phyloP scores from a whole-genome alignment of 2,329 filamentous ascomycete genomes.

The Fusarium napiforme region DNA sequence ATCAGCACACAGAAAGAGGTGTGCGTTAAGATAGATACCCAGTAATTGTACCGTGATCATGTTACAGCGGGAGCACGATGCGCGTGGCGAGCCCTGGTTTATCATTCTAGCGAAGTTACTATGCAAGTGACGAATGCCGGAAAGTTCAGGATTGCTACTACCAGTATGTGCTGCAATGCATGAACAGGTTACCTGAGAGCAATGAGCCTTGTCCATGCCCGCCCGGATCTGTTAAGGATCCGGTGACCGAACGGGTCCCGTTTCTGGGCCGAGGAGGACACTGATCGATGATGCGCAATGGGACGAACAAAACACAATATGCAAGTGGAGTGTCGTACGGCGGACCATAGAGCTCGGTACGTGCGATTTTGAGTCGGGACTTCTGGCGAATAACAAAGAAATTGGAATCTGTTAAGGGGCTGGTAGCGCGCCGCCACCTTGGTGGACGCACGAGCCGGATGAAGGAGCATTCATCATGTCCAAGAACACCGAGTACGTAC shows the following conservation, averaged over 20 bases:
- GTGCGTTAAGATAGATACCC: neutral
- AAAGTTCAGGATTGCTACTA: neutral
- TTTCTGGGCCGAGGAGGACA: neutral
- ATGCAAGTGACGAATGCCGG: neutral
- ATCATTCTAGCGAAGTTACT: neutral
- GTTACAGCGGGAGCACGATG: neutral
- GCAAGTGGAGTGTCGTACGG: conserved; percentile 23
- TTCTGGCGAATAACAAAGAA: conserved; percentile 36
- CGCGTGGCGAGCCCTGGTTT: neutral
- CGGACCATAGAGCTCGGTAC: conserved; percentile 35
- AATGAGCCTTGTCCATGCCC: conserved; percentile 10
- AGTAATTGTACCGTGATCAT: neutral
- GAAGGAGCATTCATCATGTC: conserved; percentile 25
- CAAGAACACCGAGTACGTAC: neutral
- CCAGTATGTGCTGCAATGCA: neutral
- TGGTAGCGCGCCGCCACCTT: conserved; percentile 41
- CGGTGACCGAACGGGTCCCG: conserved; percentile 11
- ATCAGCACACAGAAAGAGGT: neutral
- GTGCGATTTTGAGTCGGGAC: conserved; percentile 24
- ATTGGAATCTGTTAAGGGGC: conserved; percentile 44
- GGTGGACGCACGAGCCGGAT: conserved; percentile 34
- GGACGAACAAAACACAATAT: conserved; percentile 21
- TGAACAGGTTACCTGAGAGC: conserved; percentile 9
- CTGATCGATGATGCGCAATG: conserved; percentile 16
- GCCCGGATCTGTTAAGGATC: conserved; percentile 28